These are phyloP conservation scores for Plantago ovata DNA, from an alignment of 257 asterid species.

Conservation along the genomic window DNA sequence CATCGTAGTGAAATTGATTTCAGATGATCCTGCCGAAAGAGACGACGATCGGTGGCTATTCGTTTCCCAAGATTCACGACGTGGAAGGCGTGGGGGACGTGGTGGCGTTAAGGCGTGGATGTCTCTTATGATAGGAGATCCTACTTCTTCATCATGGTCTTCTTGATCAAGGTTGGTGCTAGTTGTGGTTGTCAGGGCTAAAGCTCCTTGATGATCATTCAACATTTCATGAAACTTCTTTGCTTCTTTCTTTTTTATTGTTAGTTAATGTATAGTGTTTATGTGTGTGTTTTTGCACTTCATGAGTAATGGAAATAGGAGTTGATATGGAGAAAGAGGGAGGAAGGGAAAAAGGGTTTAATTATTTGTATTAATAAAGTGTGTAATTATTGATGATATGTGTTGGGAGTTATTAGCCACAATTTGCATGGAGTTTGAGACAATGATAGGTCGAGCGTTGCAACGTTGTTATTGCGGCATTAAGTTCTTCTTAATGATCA, in stretches of 20 bases:
- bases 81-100: constrained; percentile 26
- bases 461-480: constrained; percentile 12
- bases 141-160: constrained; percentile 22
- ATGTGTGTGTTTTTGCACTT: neutral
- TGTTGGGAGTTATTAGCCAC: neutral
- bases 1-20: constrained; percentile 59
- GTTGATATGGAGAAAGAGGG: neutral
- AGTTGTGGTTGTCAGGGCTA: constrained; percentile 22
- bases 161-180: constrained; percentile 21
- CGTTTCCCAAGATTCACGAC: constrained; percentile 47
- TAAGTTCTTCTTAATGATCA: constrained; percentile 16
- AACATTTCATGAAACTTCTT: constrained; percentile 21
- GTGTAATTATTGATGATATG: neutral
- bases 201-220: constrained; percentile 46
- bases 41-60: constrained; percentile 46
- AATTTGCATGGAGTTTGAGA: neutral
- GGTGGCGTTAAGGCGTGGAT: constrained; percentile 89
- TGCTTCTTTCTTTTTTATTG: neutral
- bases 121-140: constrained; percentile 46
- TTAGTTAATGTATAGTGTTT: constrained; percentile 1
- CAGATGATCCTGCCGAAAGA: constrained; percentile 35
- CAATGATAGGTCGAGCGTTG: constrained; percentile 13
- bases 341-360: neutral
- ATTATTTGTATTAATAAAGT: constrained; percentile 4
- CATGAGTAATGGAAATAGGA: neutral